Base-by-base conservation (phyloP, 345 rosid species). In the Citrus australasica region DNA sequence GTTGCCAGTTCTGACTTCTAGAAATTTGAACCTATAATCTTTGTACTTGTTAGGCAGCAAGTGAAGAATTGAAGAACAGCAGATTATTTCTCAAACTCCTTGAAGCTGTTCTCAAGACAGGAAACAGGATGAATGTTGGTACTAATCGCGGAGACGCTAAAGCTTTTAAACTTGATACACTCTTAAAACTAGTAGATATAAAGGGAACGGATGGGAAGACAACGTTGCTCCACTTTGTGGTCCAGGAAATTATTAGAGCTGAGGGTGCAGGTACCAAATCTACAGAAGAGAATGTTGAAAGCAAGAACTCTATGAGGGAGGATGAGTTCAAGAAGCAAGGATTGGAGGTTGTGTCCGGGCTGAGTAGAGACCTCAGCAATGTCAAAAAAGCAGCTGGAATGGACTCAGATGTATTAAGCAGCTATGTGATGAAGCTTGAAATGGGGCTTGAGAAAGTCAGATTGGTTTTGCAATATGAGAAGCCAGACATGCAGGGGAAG, bases 161-260 rank as follows among this genome's bases (percentile, higher is more conserved):
- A 86, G 90, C 98, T 69, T 96, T 96, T 83, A 96, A 93, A 83
- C 98, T 96, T n/a, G 98, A 96, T n/a, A 93, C 97, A 11, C 98
- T 96, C 65, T 74, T 96, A 75, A 96, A 96, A 86, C 97, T 93
- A n/a, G 98, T 91, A 55, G 99, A 96, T 83, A 85, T 96, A 81
- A 93, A 96, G 85, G 98, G 97, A 70, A 88, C 95, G 4, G 99
- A 96, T 67, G 99, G 99, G 69, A 93, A 96, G 83, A 96, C 99
- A 71, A 93, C 99, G 51, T 88, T 93, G 80, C 98, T 95, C 42
- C 99, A 95, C 79, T 95, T 95, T 81, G 99, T 95, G 65, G 99
- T 95, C 83, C 99, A 95, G 86, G 99, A 93, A 87, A 93, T 96
- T 84, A 92, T 93, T 73, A 87, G 89, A 86, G 85, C 98, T 0